phyloP scores from a whole-genome alignment of 2,329 filamentous ascomycete species.

The Alternaria hordeiaustralica region DNA sequence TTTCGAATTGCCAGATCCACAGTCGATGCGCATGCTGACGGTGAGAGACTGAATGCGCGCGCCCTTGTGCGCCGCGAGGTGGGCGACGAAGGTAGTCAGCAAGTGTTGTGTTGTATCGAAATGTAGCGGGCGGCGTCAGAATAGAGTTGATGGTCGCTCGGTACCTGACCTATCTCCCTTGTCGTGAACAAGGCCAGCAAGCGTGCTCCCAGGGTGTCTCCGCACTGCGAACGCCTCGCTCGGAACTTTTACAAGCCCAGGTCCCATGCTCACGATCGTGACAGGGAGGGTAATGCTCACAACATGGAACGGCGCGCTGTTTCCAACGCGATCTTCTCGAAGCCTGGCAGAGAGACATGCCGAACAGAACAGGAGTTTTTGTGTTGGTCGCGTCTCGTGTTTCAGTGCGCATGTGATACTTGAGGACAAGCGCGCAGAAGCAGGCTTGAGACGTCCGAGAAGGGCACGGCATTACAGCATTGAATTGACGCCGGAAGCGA shows the following conservation, averaged over 20 bases:
- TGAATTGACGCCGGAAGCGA: conserved; percentile 13
- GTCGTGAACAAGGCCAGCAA: conserved; percentile 43
- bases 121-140: conserved; percentile 32
- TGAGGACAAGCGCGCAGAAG: conserved; percentile 21
- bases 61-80: background rate
- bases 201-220: conserved; percentile 47
- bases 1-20: background rate
- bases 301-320: conserved; percentile 30
- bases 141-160: conserved; percentile 46
- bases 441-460: conserved; percentile 27
- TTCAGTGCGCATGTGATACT: conserved; percentile 24
- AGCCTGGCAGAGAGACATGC: conserved; percentile 24
- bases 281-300: conserved; percentile 31
- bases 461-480: conserved; percentile 22
- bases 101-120: conserved; percentile 4
- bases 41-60: background rate
- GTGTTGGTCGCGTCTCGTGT: conserved; percentile 34
- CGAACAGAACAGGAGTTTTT: conserved; percentile 1
- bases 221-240: conserved; percentile 47
- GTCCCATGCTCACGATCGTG: conserved; percentile 47
- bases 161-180: conserved; percentile 47
- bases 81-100: background rate
- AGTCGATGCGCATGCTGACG: conserved; percentile 2
- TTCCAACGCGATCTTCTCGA: conserved; percentile 38
- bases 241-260: conserved; percentile 49